Conservation (phyloP, 768 basidiomycete genomes). For the Boletus bicolor region DNA sequence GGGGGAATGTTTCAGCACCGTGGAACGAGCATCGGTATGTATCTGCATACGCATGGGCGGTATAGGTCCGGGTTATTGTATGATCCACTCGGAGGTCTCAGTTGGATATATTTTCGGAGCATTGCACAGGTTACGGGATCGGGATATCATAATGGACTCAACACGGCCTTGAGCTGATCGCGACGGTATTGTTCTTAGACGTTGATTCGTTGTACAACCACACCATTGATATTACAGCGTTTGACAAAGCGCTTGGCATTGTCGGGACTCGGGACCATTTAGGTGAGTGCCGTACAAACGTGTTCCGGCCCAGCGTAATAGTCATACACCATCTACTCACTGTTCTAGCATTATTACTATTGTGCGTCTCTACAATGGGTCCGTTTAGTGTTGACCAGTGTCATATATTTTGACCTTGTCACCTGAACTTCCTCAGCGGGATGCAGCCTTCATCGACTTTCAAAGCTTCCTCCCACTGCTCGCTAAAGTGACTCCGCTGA, state of each 20-base stretch:
- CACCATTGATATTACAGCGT: too few relatives aligned
- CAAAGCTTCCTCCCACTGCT: background rate
- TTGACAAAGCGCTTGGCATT: background rate
- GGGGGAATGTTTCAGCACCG: too few relatives aligned
- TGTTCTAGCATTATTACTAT: background rate
- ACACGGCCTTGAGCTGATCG: too few relatives aligned
- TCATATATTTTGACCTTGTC: background rate
- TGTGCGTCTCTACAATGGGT: background rate
- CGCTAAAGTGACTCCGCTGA: background rate
- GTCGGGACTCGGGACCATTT: too few relatives aligned
- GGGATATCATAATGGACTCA: background rate
- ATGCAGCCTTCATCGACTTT: too few relatives aligned
- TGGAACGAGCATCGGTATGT: too few relatives aligned
- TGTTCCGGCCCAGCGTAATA: too few relatives aligned
- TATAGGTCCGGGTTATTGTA: background rate
- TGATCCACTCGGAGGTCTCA: background rate
- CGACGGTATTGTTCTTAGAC: too few relatives aligned
- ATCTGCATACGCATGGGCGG: too few relatives aligned
- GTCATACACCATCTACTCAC: background rate
- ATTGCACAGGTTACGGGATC: background rate
- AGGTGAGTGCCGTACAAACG: too few relatives aligned
- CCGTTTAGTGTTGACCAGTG: too few relatives aligned
- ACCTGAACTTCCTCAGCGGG: background rate
- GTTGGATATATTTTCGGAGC: background rate
- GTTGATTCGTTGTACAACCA: too few relatives aligned